These are phyloP conservation scores for Fistulinella cinereoalba DNA, from an alignment of 1,284 basidiomycete genomes.

Conservation along the genomic window DNA sequence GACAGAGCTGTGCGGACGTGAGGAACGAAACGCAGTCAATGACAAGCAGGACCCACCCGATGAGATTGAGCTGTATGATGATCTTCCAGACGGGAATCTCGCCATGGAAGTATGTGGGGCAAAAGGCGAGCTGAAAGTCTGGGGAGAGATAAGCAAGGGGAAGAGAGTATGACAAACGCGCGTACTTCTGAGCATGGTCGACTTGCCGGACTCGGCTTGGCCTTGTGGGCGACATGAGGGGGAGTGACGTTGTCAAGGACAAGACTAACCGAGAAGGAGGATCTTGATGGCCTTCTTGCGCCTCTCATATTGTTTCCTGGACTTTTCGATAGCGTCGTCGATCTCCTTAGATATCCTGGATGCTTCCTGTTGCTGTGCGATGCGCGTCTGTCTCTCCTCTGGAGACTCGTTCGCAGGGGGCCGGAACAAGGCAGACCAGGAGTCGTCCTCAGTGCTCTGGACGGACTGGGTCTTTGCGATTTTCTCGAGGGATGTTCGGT, in stretches of 20 bases:
- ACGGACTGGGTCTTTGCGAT: not conserved
- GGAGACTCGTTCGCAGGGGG: conserved; percentile 44
- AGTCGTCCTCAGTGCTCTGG: conserved; percentile 9
- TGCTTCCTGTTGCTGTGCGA: conserved; percentile 45
- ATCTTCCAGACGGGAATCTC: conserved; percentile 60
- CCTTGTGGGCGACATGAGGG: conserved; percentile 35
- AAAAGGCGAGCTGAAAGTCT: conserved; percentile 70
- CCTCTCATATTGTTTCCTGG: conserved; percentile 50
- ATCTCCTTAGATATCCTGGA: conserved; percentile 49
- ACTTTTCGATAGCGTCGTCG: conserved; percentile 52
- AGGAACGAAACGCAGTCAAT: not conserved
- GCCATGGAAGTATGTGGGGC: conserved; percentile 54
- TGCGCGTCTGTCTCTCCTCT: conserved; percentile 41
- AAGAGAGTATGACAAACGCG: not conserved
- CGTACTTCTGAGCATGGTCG: conserved; percentile 63
- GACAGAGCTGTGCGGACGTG: conserved; percentile 40
- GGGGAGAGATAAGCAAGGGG: not conserved
- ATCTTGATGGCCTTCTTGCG: conserved; percentile 60
- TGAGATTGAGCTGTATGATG: conserved; percentile 67
- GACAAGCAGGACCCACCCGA: conserved; percentile 41
- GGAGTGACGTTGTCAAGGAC: not conserved
- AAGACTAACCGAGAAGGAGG: conserved; percentile 54
- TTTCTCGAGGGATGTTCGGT: not conserved
- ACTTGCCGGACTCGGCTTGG: conserved; percentile 70
- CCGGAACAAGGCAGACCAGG: conserved; percentile 23